Evolutionary conservation across 306 rosid genomes (phyloP), one percentile per base, ranked within the genome.

Genomic region (Sicyos baderoa): DNA sequence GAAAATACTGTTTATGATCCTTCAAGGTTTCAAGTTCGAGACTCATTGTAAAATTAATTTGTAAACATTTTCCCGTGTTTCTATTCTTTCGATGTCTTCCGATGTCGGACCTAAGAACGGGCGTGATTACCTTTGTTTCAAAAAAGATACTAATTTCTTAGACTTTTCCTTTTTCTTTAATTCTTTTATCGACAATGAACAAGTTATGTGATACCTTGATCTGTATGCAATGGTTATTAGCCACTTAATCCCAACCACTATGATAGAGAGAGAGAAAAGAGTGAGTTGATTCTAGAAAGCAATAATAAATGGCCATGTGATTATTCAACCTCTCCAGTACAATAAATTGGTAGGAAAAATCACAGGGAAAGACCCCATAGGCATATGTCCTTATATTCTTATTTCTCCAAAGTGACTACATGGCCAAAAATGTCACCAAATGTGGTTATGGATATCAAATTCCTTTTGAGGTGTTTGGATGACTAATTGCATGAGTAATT

Each of bases 341-440:
- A 66, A 48, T 67, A 67, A 67, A 48, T 47, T 67, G 57, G 44
- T 67, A 15, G 72, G 44, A 67, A 48, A 59, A 62, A 73, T 60
- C 32, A 73, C 68, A 47, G 32, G 27, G 18, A 62, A n/a, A 27
- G 2, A n/a, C 14, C 15, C 75, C 32, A 15, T 58, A 58, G 2
- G 5, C 19, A 23, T 52, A 25, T 19, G 45, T 0, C 12, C 55
- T 7, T 15, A 1, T 47, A 45, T 47, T 42, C 12, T 17, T 7
- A 48, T 25, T 67, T 48, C 45, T 23, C 57, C 12, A 10, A 23
- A 65, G 54, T 64, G 19, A 44, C 16, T 4, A 17, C 9, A 9
- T 40, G 2, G 16, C 52, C 32, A 37, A 42, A n/a, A 40, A 8
- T 37, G 18, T 16, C 50, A n/a, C 25, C 14, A 40, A 45, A 45